Evolutionary conservation across 257 asterid genomes (phyloP), one percentile per base, ranked within the genome.

Genomic region (Petunia secreta): DNA sequence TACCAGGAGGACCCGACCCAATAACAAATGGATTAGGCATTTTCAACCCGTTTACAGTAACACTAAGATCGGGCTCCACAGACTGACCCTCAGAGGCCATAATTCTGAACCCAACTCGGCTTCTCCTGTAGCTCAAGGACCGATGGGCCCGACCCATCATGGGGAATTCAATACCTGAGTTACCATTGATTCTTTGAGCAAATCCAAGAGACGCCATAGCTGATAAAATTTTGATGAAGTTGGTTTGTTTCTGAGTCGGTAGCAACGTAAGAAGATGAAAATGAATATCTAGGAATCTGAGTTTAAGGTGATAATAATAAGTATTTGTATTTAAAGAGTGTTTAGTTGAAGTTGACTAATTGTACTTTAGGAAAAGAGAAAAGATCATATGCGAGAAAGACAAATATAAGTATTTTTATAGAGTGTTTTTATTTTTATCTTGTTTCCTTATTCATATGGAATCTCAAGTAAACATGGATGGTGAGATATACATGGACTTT

Each of bases 1-100:
- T 95, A 1, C 99, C 99, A 1, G 99, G 99, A 54, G 99, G 99
- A 25, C 99, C 99, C 82, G 99, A 95, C 57, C 98, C 99, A 83
- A 95, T 95, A 0, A 93, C 99, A 79, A 93, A 95, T 0, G 98
- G 99, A 82, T 95, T 95, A 2, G 98, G 96, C 99, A 95, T 92
- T 78, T 91, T 92, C 88, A 95, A 77, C 53, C 98, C 99, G 79
- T 95, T 95, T 1, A 92, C 99, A 6, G 92, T 90, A 37, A 95
- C 98, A 43, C 97, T 92, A 6, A 93, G 97, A 88, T 95, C 99
- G 63, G 98, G 97, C 86, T 89, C 99, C 55, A 87, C 76, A 40
- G 83, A 78, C 13, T 79, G 75, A 3, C 69, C 36, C 60, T 44
- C 87, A 77, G 87, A 86, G 13, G 94, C 91, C 48, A 79, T 69